These are phyloP conservation scores for Heimioporus sp. DNA, from an alignment of 768 basidiomycete species.

Conservation along the genomic window DNA sequence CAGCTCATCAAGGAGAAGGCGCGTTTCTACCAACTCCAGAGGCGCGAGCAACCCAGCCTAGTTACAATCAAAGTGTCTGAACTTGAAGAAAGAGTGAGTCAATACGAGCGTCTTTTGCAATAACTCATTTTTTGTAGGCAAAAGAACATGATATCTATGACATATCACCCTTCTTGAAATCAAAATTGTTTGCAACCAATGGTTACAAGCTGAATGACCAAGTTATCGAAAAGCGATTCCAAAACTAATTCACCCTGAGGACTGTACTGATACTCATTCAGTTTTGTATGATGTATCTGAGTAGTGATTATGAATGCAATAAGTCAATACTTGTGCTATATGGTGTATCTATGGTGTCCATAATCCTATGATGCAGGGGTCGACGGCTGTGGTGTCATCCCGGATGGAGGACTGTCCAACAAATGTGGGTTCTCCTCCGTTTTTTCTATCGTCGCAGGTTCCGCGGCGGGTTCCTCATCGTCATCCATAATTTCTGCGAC, in stretches of 20 bases:
- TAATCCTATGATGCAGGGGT: slow-evolving; percentile 16
- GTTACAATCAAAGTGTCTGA: slow-evolving; percentile 77
- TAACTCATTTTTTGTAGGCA: slow-evolving; percentile 50
- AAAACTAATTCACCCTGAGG: slow-evolving; percentile 25
- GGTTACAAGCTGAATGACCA: slow-evolving; percentile 75
- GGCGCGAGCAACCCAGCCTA: slow-evolving; percentile 72
- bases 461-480: slow-evolving; percentile 41
- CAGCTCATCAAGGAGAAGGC: slow-evolving; percentile 92
- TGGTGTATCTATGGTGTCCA: slow-evolving; percentile 18
- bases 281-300: slow-evolving; percentile 21
- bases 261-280: slow-evolving; percentile 5
- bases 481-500: slow-evolving; percentile 64
- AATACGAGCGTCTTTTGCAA: neutral
- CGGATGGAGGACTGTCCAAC: slow-evolving; percentile 3
- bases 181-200: slow-evolving; percentile 82
- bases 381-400: slow-evolving; percentile 8
- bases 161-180: slow-evolving; percentile 78
- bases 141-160: slow-evolving; percentile 98
- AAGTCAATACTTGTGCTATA: slow-evolving; percentile 20
- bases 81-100: slow-evolving; percentile 76
- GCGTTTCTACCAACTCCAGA: slow-evolving; percentile 75
- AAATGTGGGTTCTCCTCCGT: slow-evolving; percentile 3
- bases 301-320: slow-evolving; percentile 31
- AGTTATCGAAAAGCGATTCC: slow-evolving; percentile 75
- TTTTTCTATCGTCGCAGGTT: slow-evolving; percentile 2